Conservation (phyloP, 2,329 filamentous ascomycete genomes). For the Rhexocercosporidium sp. region DNA sequence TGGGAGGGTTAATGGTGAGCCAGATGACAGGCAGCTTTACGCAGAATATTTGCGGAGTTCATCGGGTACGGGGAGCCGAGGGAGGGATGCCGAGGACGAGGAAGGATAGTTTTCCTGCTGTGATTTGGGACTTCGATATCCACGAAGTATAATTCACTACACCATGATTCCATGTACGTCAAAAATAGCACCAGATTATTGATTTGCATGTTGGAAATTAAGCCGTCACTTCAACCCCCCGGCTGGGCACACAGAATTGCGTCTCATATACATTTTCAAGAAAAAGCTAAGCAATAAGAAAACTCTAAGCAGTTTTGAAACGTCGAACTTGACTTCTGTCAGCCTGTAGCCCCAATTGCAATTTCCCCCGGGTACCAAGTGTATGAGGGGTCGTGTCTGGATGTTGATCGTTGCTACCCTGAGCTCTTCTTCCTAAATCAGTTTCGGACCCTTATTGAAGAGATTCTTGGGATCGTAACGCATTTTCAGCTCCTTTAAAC, state of each 20-base stretch:
- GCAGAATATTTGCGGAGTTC: slow-evolving; percentile 28
- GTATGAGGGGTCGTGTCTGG: too few species aligned
- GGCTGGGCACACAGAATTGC: too few species aligned
- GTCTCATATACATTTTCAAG: too few species aligned
- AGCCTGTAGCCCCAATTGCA: background rate
- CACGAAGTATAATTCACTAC: background rate
- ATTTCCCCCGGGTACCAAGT: too few species aligned
- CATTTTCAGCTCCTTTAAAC: slow-evolving; percentile 50
- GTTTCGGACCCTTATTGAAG: slow-evolving; percentile 43
- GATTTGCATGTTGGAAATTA: too few species aligned
- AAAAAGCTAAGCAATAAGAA: background rate
- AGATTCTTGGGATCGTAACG: slow-evolving; percentile 53
- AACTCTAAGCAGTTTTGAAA: background rate
- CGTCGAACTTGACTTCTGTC: background rate
- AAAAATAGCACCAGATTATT: too few species aligned
- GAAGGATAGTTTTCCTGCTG: background rate
- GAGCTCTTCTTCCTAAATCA: background rate
- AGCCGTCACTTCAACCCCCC: background rate
- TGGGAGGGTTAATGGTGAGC: slow-evolving; percentile 9
- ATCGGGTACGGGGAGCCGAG: slow-evolving; percentile 1
- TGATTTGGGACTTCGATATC: background rate
- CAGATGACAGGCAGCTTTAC: slow-evolving; percentile 25
- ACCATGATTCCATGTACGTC: background rate
- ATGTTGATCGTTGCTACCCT: background rate
- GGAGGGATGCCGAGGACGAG: background rate